Base-by-base conservation (phyloP, 1,139 yeast species). In the Magnusiomyces tetraspermus region DNA sequence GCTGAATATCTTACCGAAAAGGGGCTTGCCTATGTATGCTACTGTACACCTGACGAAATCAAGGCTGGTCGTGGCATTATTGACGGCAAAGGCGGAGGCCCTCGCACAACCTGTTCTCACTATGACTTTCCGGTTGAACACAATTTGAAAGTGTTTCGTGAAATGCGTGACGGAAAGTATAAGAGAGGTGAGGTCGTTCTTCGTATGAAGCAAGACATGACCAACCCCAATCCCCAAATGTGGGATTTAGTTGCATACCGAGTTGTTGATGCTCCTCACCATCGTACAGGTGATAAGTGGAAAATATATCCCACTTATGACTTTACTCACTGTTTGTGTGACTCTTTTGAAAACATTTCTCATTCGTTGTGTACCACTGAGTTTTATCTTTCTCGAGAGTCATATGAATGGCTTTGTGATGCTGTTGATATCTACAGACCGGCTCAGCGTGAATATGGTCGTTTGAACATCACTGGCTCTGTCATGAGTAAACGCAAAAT, bases 191-290 rank as follows among this genome's bases (percentile, higher is more conserved):
- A 87, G 67, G 97, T 96, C 33, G 88, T 90, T 3, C 76, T 94
- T 66, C 83, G 99, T 73, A 92, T 94, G 98, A 92, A 92, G 69
- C 97, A 88, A 75, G 96, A 92, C 67, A 40, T 51, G 8, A 68
- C 71, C n/a, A 85, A 94, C 40, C 95, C 96, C 59, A 86, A 88
- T 60, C 98, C 98, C 22, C 98, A 92, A 73, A 94, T 94, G 98
- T 94, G 99, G 98, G 99, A 94, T 71, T 78, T 92, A 61, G 95
- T 92, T 56, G 98, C 98, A n/a, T 94, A 94, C 73, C 81, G 99
- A 69, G 96, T 94, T 6, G 76, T 94, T 62, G 77, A 90, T 62
- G 90, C 96, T 24, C 80, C 88, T 30, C 98, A 94, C 71, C 96
- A 92, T 70, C 83, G 98, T 72, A 92, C 98, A 17, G 98, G 97